Evolutionary conservation across 2,329 filamentous ascomycete species (phyloP), one percentile per base, ranked within the genome.

Genomic region (Fusarium sp.): DNA sequence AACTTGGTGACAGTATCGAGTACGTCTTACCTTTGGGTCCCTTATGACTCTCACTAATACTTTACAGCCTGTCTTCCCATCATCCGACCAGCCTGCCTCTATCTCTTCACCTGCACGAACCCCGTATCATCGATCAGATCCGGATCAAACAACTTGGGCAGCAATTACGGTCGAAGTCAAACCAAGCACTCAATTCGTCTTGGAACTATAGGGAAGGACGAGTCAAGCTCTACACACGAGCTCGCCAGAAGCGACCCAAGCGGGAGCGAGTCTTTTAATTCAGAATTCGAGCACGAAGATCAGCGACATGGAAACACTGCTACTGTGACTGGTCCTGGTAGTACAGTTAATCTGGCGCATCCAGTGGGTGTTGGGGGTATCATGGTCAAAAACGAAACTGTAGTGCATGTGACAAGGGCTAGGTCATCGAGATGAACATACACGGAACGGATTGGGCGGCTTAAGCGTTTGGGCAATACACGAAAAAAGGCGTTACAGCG

Each of bases 51-150:
- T 15, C 14, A 35, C 41, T 54, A 21, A 37, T 16, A 6, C 2
- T n/a, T 9, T 14, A 72, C 10, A 77, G 75, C 75, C 16, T 77
- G 71, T 41, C 74, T 77, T n/a, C 75, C 75, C 4, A 74, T 66
- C 3, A 57, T 76, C 21, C 66, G 69, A 38, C 75, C 74, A 1
- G 71, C 74, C 16, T 73, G 60, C 12, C 19, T 70, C 11, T 77
- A 67, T 29, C 18, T 76, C 12, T 63, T 76, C 29, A 61, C 59
- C 4, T 70, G 69, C 35, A 33, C 23, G 3, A 54, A 62, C 12
- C 64, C 66, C 1, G 15, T 39, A 7, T 69, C 67, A 10, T 59
- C 52, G 2, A 41, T 69, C 15, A 52, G 44, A 15, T 66, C 70
- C 1, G 51, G 59, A 12, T 64, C 72, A 1, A 46, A 56, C 19